Conservation (phyloP, 306 rosid species). For the Trifolium repens region DNA sequence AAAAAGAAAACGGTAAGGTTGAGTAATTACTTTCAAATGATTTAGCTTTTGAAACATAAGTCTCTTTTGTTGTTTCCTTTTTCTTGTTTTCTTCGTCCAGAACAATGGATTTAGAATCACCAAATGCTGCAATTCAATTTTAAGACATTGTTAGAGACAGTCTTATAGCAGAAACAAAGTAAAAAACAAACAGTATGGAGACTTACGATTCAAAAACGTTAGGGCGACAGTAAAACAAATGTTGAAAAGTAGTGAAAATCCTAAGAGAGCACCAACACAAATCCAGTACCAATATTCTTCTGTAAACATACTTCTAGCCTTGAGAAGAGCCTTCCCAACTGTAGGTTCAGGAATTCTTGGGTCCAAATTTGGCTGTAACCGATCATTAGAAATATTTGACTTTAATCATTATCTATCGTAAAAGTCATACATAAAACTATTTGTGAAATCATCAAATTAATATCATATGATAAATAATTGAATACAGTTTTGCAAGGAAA, state of each 20-base stretch:
- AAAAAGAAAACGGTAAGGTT: conserved; percentile 35
- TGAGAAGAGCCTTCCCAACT: conserved; percentile 73
- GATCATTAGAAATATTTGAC: not conserved
- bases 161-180: not conserved
- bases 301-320: conserved; percentile 62
- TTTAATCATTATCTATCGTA: not conserved
- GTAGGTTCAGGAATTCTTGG: conserved; percentile 53
- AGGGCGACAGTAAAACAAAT: conserved; percentile 56
- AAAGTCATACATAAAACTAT: not conserved
- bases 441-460: not conserved
- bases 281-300: conserved; percentile 83
- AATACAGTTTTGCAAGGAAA: conserved; percentile 30
- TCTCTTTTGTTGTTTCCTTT: conserved; percentile 18
- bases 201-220: conserved; percentile 72
- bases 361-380: conserved; percentile 50
- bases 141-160: conserved; percentile 22
- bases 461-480: conserved; percentile 35
- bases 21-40: conserved; percentile 35
- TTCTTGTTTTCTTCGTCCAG: conserved; percentile 45
- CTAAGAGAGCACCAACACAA: conserved; percentile 72
- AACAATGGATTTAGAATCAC: conserved; percentile 60
- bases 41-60: conserved; percentile 41
- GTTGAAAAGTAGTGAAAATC: conserved; percentile 71
- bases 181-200: conserved; percentile 7
- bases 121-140: conserved; percentile 56